Evolutionary conservation across 805 yeast species (phyloP).

Genomic region (Ogataea trehalophila): DNA sequence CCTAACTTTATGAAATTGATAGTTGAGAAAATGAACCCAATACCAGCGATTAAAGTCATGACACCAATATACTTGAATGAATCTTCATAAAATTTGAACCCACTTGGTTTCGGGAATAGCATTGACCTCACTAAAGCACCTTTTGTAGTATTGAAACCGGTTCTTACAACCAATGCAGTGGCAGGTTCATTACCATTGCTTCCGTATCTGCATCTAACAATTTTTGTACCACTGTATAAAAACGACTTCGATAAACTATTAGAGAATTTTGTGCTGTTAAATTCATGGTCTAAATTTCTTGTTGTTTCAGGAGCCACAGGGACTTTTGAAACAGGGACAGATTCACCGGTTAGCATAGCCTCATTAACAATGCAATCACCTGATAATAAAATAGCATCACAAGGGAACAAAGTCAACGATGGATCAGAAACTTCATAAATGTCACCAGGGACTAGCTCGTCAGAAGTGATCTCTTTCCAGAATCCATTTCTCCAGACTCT

Average conservation of each 20-base stretch:
- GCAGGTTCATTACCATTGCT: conserved; percentile 61
- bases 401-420: conserved; percentile 65
- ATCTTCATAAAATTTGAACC: conserved; percentile 89
- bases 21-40: conserved; percentile 84
- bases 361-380: conserved; percentile 98
- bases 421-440: conserved; percentile 90
- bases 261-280: conserved; percentile 51
- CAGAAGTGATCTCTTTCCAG: conserved; percentile 77
- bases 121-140: conserved; percentile 92
- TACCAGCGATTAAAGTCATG: conserved; percentile 77
- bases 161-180: conserved; percentile 78
- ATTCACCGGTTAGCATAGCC: conserved; percentile 97
- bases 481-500: conserved; percentile 90
- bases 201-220: conserved; percentile 74
- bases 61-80: conserved; percentile 95
- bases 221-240: conserved; percentile 83
- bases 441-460: conserved; percentile 92
- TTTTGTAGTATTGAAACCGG: conserved; percentile 94
- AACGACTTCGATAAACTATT: conserved; percentile 68
- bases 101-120: conserved; percentile 93
- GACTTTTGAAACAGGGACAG: conserved; percentile 88
- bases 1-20: conserved; percentile 77
- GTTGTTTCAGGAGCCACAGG: conserved; percentile 63
- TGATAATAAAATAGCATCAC: conserved; percentile 79
- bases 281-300: conserved; percentile 50